phyloP scores from a whole-genome alignment of 345 rosid species.

The Brassica rapa region DNA sequence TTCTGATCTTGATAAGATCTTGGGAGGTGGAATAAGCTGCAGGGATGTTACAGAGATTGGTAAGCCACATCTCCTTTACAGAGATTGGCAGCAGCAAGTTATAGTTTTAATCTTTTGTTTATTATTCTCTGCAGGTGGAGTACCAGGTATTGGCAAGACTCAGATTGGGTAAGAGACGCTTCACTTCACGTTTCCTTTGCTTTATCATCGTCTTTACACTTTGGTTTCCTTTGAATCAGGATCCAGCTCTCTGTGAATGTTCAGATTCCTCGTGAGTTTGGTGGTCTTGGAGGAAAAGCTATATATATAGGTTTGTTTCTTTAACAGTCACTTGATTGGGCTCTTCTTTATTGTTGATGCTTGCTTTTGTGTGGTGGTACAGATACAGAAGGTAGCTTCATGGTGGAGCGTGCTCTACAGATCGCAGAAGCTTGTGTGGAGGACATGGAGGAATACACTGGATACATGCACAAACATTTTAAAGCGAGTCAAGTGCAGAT shows the following conservation, averaged over 20 bases:
- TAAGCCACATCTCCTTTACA: conserved; percentile 32
- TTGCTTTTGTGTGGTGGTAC: conserved; percentile 4
- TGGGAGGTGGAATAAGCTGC: conserved; percentile 91
- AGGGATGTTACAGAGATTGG: conserved; percentile 95
- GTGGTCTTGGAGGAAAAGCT: conserved; percentile 92
- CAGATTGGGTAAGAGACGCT: conserved; percentile 69
- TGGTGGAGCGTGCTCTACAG: conserved; percentile 90
- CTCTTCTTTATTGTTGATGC: conserved; percentile 7
- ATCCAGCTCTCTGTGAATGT: conserved; percentile 94
- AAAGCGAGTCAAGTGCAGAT: conserved; percentile 49
- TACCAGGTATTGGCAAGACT: conserved; percentile 95
- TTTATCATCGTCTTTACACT: neutral
- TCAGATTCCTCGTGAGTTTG: conserved; percentile 78
- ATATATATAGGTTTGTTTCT: conserved; percentile 68
- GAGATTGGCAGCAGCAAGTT: neutral
- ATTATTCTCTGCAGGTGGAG: conserved; percentile 54
- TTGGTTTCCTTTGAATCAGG: conserved; percentile 45
- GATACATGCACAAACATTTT: conserved; percentile 52
- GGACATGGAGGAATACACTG: conserved; percentile 63
- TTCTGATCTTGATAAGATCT: conserved; percentile 73
- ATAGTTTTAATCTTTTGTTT: neutral
- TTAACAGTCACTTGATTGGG: neutral
- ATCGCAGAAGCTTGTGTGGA: conserved; percentile 77
- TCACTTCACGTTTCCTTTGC: conserved; percentile 13
- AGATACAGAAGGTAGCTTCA: conserved; percentile 98